A percentile compares a stretch with the other conserved stretches of the same genome.
Conservation (phyloP, 805 yeast species). For the Saccharomycopsis amapae region DNA sequence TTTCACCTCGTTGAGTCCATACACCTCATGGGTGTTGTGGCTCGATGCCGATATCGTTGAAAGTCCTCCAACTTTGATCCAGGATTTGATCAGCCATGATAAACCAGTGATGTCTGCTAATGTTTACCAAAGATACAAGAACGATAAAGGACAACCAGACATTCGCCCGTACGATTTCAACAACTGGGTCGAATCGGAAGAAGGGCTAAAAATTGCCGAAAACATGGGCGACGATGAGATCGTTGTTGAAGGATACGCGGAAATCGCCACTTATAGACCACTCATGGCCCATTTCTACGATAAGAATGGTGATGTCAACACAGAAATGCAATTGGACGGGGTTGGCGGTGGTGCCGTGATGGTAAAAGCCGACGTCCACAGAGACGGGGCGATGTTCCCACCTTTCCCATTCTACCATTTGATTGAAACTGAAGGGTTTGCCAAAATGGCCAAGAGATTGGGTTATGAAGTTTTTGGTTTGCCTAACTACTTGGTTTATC, state of each 20-base stretch:
- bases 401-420: constrained; percentile 95
- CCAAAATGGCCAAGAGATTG: constrained; percentile 93
- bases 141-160: constrained; percentile 41
- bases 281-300: constrained; percentile 88
- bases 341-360: constrained; percentile 96
- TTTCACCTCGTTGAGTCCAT: constrained; percentile 81
- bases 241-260: constrained; percentile 89
- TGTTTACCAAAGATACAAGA: constrained; percentile 76
- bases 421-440: constrained; percentile 97
- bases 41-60: constrained; percentile 92
- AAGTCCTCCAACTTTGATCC: constrained; percentile 73
- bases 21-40: constrained; percentile 95
- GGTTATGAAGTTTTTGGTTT: constrained; percentile 89
- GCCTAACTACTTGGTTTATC: constrained; percentile 91
- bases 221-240: constrained; percentile 81
- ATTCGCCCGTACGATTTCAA: constrained; percentile 92
- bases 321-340: constrained; percentile 86
- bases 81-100: constrained; percentile 80
- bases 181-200: constrained; percentile 88
- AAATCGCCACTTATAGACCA: constrained; percentile 89
- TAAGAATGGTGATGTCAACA: constrained; percentile 48
- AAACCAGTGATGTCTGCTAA: constrained; percentile 88
- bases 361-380: constrained; percentile 95
- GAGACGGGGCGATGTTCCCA: constrained; percentile 99
- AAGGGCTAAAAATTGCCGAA: constrained; percentile 68